Conservation (phyloP, 768 basidiomycete species). For the Omphalotus guepiniiformis region DNA sequence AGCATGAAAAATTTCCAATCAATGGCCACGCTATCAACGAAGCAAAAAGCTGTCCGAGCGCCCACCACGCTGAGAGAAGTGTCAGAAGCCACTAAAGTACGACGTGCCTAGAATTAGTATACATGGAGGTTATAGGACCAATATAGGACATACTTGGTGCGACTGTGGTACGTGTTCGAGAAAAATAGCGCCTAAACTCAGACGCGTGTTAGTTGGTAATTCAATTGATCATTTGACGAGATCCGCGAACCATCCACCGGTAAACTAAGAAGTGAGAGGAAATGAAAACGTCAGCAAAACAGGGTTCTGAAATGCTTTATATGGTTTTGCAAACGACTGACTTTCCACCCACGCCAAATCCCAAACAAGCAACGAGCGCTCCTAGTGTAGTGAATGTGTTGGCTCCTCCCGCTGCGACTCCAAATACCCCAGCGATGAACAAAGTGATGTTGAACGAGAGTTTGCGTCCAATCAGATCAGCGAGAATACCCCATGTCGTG, state of each 20-base stretch:
- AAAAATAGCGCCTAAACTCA: conserved; percentile 33
- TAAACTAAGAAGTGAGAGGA: conserved; percentile 24
- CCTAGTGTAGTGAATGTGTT: conserved; percentile 35
- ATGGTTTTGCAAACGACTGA: conserved; percentile 27
- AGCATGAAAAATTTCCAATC: conserved; percentile 53
- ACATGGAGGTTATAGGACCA: conserved; percentile 6
- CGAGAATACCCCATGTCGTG: conserved; percentile 44
- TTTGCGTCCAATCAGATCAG: conserved; percentile 46
- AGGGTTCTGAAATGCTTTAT: background rate
- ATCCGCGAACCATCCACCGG: conserved; percentile 43
- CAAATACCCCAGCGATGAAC: conserved; percentile 41
- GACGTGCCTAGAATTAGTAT: too few species aligned
- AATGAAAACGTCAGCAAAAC: conserved; percentile 14
- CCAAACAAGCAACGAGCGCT: conserved; percentile 37
- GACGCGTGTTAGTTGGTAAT: background rate
- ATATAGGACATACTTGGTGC: conserved; percentile 26
- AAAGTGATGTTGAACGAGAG: conserved; percentile 37
- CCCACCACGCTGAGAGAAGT: conserved; percentile 8
- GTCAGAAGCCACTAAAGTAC: conserved; percentile 10
- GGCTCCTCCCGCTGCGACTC: conserved; percentile 45
- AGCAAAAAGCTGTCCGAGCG: conserved; percentile 26
- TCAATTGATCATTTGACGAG: background rate
- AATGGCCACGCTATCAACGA: conserved; percentile 49
- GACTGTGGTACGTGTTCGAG: conserved; percentile 41
- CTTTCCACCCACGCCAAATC: conserved; percentile 52